A percentile compares a stretch with the other conserved stretches of the same genome.
These are phyloP conservation scores for Platanthera zijinensis DNA, from an alignment of 106 monocot species.

Conservation along the genomic window DNA sequence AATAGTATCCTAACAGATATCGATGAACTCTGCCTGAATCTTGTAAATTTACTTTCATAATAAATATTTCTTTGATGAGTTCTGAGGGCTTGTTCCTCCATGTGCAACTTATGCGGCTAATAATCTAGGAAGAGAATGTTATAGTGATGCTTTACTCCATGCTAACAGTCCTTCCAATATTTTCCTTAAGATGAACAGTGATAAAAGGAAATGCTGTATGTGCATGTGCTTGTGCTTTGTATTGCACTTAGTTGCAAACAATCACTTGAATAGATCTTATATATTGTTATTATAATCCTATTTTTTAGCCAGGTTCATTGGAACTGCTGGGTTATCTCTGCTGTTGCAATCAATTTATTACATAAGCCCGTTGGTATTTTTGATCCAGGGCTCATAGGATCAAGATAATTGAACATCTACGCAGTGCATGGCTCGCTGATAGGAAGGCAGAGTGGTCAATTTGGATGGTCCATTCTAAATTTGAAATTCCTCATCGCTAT, in stretches of 20 bases:
- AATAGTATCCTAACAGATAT: neutral
- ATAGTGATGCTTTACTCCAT: neutral
- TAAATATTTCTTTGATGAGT: neutral
- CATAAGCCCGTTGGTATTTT: neutral
- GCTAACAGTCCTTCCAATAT: neutral
- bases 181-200: neutral
- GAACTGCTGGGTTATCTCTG: neutral
- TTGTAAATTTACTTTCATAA: neutral
- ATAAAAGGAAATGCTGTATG: neutral
- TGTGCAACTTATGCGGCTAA: neutral
- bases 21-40: neutral
- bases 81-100: neutral
- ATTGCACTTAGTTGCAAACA: neutral
- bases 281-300: neutral
- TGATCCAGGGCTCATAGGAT: conserved; percentile 50
- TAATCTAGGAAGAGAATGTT: neutral
- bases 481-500: conserved; percentile 85
- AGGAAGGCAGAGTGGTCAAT: conserved; percentile 97
- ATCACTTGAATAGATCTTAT: conserved; percentile 1
- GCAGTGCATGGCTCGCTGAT: conserved; percentile 59
- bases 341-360: neutral
- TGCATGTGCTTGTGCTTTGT: neutral
- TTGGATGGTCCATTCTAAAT: conserved; percentile 93
- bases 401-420: conserved; percentile 64
- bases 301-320: neutral